Base-by-base conservation (phyloP, 2,329 filamentous ascomycete species). In the Pseudogymnoascus sp. region DNA sequence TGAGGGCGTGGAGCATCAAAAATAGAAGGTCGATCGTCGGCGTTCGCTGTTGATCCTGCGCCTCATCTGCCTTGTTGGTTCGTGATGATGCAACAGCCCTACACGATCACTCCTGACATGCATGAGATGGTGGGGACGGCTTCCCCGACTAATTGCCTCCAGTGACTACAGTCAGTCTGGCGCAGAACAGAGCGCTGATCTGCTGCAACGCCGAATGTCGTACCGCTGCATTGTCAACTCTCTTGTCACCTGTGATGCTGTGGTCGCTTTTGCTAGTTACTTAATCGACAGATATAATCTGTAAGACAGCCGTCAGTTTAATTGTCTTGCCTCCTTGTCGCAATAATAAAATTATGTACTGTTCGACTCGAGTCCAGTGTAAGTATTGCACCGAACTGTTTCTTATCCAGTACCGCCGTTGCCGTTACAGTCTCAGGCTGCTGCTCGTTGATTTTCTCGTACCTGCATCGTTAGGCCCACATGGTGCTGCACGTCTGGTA, bases 21-120 rank as follows among this genome's bases (percentile, higher is more conserved):
- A 33, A 56, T 56, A 33, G 50, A 56, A 33, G 28, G 26, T 56
- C 6, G 50, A 56, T 56, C 50, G 26, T 33, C 26, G 50, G 26
- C 50, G 26, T 56, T 56, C 26, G 50, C 50, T 33, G 50, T 56
- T 56, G 50, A 56, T 56, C 50, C 50, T 56, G 50, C 50, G 50
- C 50, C 50, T 56, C 50, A 33, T 56, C 50, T 16, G 5, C 50
- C 50, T 33, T n/a, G 26, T 56, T 56, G 50, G 50, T 56, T 56
- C 28, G 26, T 33, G 50, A 14, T 56, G 28, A 56, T 56, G 50
- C 50, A 56, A 56, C 50, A 56, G 50, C 50, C 50, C 50, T 56
- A 56, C 50, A 56, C 50, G 50, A 56, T 56, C 50, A 56, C 26
- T 56, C 50, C 28, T 56, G 50, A 56, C 50, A 56, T 56, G 50